Base-by-base conservation (phyloP, 1,284 basidiomycete species). In the Polyporus tsugae region DNA sequence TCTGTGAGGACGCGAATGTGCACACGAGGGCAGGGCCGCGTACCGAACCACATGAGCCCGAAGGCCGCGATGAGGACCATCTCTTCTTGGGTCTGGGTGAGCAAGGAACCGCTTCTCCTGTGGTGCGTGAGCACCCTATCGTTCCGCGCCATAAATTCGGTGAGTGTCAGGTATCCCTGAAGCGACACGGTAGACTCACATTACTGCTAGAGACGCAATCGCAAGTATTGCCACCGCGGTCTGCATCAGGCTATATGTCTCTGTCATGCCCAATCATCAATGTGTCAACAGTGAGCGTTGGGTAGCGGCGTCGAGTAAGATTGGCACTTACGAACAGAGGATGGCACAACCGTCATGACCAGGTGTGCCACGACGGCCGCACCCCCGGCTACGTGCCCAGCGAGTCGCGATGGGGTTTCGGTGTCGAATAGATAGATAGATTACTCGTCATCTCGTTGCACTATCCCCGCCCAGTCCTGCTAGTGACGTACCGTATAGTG, bases 21-120 rank as follows among this genome's bases (percentile, higher is more conserved):
- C 46, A n/a, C 22, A 60, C 6, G n/a, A 38, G 15, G 29, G 25
- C 22, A 25, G 0, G 17, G 25, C 55, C 65, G 58, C 87, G 76
- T 76, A 93, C 91, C 91, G 65, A 93, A 82, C 89, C 90, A 93
- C 76, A 91, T 87, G 68, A 92, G 79, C 10, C 88, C 91, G 64
- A 93, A 85, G 5, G 89, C 89, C 6, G 81, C 87, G 71, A 94
- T 89, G 77, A 94, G 77, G 29, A 91, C 80, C 78, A 87, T 83
- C 75, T 94, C 91, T 75, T 92, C 91, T 74, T 94, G 92, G 60
- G 82, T 83, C 73, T 87, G 87, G 55, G 89, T 87, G 72, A 94
- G 78, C 67, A 91, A 75, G 62, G 85, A 84, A 11, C 81, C 84
- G 63, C 86, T 83, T 75, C 80, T 82, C 67, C 85, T 85, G 72